These are phyloP conservation scores for Monoraphidium neglectum DNA, from an alignment of 139 green algal genomes.

Conservation along the genomic window DNA sequence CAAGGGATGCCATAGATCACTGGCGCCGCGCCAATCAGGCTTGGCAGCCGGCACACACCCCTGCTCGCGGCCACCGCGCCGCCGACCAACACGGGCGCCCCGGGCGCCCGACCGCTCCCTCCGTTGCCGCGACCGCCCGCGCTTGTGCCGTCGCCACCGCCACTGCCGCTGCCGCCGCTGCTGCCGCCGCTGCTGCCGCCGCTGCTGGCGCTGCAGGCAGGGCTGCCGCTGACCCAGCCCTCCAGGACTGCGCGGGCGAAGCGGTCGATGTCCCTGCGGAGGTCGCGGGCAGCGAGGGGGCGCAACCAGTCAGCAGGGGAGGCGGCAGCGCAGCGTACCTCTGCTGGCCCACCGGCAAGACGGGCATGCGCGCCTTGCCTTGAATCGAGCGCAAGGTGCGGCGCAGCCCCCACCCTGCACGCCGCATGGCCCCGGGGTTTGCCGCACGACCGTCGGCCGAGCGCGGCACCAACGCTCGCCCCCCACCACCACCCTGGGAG, in stretches of 20 bases:
- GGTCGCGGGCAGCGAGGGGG: too few species aligned
- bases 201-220: not conserved
- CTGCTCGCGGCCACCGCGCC: constrained; percentile 50
- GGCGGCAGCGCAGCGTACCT: too few species aligned
- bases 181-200: not conserved
- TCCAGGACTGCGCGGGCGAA: constrained; percentile 72
- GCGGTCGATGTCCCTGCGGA: constrained; percentile 84
- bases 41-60: constrained; percentile 70
- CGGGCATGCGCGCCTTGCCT: too few species aligned
- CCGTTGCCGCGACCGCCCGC: not conserved
- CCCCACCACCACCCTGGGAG: too few species aligned
- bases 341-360: too few species aligned
- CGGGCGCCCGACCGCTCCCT: not conserved
- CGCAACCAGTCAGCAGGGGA: too few species aligned
- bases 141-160: not conserved
- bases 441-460: too few species aligned
- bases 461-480: too few species aligned
- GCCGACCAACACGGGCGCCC: constrained; percentile 18
- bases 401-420: too few species aligned
- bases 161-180: not conserved
- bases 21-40: constrained; percentile 84
- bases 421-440: too few species aligned
- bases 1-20: constrained; percentile 90
- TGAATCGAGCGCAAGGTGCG: too few species aligned
- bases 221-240: not conserved